Evolutionary conservation across 2,329 filamentous ascomycete genomes (phyloP), one percentile per base, ranked within the genome.

Genomic region (Colletotrichum costaricense): DNA sequence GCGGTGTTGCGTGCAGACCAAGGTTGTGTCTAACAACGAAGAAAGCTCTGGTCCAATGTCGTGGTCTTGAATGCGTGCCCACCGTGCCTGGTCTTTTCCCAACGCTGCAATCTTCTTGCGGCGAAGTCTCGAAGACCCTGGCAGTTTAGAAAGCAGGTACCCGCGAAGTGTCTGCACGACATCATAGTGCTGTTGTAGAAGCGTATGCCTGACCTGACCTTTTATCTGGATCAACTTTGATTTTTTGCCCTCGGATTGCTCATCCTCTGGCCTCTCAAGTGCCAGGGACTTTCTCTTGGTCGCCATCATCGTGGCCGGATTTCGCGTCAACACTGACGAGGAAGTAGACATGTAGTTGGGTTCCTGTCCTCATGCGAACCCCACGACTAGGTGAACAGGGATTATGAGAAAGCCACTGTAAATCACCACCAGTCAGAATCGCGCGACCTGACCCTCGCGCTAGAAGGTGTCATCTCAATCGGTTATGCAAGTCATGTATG

Each of bases 71-170:
- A 76, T 49, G n/a, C 70, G 74, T 7, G 76, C 65, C 38, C 67
- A 19, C 5, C 0, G 16, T 12, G 74, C 72, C 6, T 72, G 71
- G 24, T 76, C 75, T 42, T 79, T 77, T 4, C 87, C 87, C 26
- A 90, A 74, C 4, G 81, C 82, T 2, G 84, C 79, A 60, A 93
- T 87, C 77, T 91, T 92, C 78, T 86, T 90, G 35, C 88, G 84
- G 58, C 91, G 84, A 67, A 91, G 80, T 67, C 88, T 93, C 5
- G 94, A 96, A 12, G 90, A 87, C n/a, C 81, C 76, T 0, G 94
- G 93, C 12, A 97, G 87, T 73, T 86, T 89, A 24, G 85, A 85
- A 60, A 95, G 84, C 52, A 95, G 84, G 83, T 94, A 94, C 71
- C 93, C 87, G 77, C 94, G 91, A 70, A 98, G 84, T 0, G 91